A percentile compares a stretch with the other conserved stretches of the same genome.
Evolutionary conservation across 495 filamentous ascomycete genomes (phyloP).

Genomic region (Podospora sp.): DNA sequence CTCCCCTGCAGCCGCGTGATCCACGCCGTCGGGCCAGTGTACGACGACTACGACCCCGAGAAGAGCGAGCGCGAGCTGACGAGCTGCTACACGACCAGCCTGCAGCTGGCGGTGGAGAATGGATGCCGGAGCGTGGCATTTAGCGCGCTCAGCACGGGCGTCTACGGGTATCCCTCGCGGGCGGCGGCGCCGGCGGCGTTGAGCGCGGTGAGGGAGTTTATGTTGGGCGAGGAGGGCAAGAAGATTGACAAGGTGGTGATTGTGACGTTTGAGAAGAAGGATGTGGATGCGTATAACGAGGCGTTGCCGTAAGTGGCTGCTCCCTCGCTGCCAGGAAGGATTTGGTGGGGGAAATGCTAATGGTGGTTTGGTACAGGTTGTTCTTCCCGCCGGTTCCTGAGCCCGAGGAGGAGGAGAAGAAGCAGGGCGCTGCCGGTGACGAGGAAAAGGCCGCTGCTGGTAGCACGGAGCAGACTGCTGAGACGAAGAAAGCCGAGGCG

Average conservation of each 20-base stretch:
- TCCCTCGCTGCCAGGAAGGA: no score
- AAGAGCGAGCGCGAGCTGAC: conserved; percentile 55
- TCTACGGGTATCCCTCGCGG: conserved; percentile 83
- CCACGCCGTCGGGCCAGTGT: conserved; percentile 90
- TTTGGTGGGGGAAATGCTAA: background rate
- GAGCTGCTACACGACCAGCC: conserved; percentile 73
- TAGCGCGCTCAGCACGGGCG: conserved; percentile 77
- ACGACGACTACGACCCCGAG: conserved; percentile 45
- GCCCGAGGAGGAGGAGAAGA: background rate
- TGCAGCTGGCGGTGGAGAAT: conserved; percentile 71
- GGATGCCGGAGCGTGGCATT: conserved; percentile 77
- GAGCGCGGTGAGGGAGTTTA: conserved; percentile 68
- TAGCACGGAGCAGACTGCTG: background rate
- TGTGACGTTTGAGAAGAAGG: conserved; percentile 77
- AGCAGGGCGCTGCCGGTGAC: background rate
- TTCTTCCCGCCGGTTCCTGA: conserved; percentile 44
- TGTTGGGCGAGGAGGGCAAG: conserved; percentile 57
- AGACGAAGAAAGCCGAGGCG: background rate
- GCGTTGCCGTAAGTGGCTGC: conserved; percentile 67
- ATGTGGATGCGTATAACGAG: conserved; percentile 69
- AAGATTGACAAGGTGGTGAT: conserved; percentile 76
- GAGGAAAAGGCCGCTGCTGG: background rate
- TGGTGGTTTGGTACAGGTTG: conserved; percentile 29
- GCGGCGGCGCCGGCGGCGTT: conserved; percentile 71
- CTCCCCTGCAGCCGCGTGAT: conserved; percentile 80